These are phyloP conservation scores for Colletotrichum sp. DNA, from an alignment of 2,329 filamentous ascomycete genomes.

Conservation along the genomic window DNA sequence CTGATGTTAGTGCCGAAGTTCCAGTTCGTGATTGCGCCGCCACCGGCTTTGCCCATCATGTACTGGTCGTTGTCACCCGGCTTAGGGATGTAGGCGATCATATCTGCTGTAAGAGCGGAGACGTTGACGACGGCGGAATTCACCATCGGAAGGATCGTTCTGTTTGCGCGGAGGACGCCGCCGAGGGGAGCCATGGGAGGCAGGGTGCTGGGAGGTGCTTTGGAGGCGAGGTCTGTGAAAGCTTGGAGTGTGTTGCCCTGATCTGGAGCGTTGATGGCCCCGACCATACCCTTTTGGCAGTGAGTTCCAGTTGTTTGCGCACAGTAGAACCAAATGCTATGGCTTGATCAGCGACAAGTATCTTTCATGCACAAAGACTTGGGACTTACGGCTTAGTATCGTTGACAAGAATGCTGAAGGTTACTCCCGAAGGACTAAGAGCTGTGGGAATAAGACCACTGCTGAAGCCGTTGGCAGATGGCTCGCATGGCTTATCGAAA, in stretches of 20 bases:
- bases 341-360: accelerated
- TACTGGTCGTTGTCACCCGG: constrained; percentile 25
- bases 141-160: constrained; percentile 30
- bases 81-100: background rate
- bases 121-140: constrained; percentile 32
- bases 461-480: constrained; percentile 40
- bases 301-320: constrained; percentile 36
- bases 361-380: background rate
- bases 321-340: constrained; percentile 41
- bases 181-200: constrained; percentile 35
- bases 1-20: constrained; percentile 34
- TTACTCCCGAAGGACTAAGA: constrained; percentile 32
- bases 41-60: constrained; percentile 37
- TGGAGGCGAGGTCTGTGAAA: constrained; percentile 37
- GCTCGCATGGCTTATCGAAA: constrained; percentile 44
- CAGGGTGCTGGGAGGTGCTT: constrained; percentile 36
- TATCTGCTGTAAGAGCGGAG: constrained; percentile 23
- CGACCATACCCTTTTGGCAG: constrained; percentile 50
- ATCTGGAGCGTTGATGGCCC: constrained; percentile 47
- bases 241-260: constrained; percentile 42
- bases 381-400: constrained; percentile 31
- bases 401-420: constrained; percentile 34
- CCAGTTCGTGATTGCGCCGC: constrained; percentile 35
- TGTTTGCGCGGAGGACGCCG: constrained; percentile 38
- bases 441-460: constrained; percentile 42